Base-by-base conservation (phyloP, 768 basidiomycete genomes). In the Suillus discolor region DNA sequence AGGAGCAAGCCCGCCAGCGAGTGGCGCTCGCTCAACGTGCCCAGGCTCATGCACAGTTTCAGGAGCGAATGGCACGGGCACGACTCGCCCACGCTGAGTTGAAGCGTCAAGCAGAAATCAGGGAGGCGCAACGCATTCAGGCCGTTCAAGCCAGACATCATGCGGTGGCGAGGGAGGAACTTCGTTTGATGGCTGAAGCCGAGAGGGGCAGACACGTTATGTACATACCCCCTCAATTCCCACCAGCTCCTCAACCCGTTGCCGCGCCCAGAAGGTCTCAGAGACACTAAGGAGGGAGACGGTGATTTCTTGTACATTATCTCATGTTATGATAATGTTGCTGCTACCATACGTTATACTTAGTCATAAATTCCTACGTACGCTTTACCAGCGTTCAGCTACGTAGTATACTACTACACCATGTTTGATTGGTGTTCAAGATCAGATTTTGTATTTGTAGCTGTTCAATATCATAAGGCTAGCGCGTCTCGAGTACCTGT, bases 291-390 rank as follows among this genome's bases (percentile, higher is more conserved):
- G 16, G 38, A 55, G n/a, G 34, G 54, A 34, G 3, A n/a, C 12
- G 6, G 16, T 31, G 20, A 54, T 31, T 54, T 57, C 23, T 38
- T 57, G 38, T 11, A 9, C 23, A 16, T 25, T 57, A 8, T 59
- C n/a, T 59, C 38, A 23, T 25, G 23, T 39, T 11, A 41, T 41
- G 16, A 25, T 41, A 11, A 25, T 25, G 38, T 9, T 39, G 57
- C 15, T 39, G 23, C 15, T 59, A 59, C 16, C 38, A 25, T 59
- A 39, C 38, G 6, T 55, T 59, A 38, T 59, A 13, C 55, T 57
- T 51, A 20, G 54, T 55, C 54, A 53, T 55, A 54, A 31, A 31
- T 54, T 54, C 28, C 53, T 54, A 54, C 28, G 18, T 18, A 54
- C 18, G 53, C 28, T 54, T 54, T 11, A 31, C 18, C 53, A 31